These are phyloP conservation scores for Triticum urartu DNA, from an alignment of 176 grass and related monocot species.

Conservation along the genomic window DNA sequence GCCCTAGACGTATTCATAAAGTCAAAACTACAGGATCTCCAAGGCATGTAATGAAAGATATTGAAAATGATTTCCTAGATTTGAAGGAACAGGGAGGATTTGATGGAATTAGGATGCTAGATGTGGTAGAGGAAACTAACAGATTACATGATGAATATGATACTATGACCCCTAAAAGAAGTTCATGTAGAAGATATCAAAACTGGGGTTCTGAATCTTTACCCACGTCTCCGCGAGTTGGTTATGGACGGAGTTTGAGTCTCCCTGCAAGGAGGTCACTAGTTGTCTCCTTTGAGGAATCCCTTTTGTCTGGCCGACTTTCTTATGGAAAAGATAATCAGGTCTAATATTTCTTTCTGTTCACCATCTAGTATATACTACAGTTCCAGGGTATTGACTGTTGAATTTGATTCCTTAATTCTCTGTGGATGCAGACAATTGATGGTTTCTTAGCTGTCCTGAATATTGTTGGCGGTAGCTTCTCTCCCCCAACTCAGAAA, in stretches of 20 bases:
- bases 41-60: slow-evolving; percentile 53
- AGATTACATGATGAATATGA: slow-evolving; percentile 66
- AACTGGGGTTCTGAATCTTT: slow-evolving; percentile 38
- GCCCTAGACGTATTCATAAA: slow-evolving; percentile 80
- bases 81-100: slow-evolving; percentile 41
- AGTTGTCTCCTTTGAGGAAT: slow-evolving; percentile 95
- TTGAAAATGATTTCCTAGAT: slow-evolving; percentile 68
- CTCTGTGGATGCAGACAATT: slow-evolving; percentile 61
- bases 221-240: slow-evolving; percentile 40
- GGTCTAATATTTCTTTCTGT: slow-evolving; percentile 44
- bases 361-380: slow-evolving; percentile 4
- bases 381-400: not conserved
- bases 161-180: slow-evolving; percentile 47
- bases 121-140: slow-evolving; percentile 38
- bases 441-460: slow-evolving; percentile 90
- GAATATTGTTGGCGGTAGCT: slow-evolving; percentile 78
- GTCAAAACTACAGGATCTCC: slow-evolving; percentile 46
- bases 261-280: slow-evolving; percentile 74
- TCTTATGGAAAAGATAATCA: slow-evolving; percentile 86
- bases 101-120: slow-evolving; percentile 36
- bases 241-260: slow-evolving; percentile 43
- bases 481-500: slow-evolving; percentile 75
- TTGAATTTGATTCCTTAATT: slow-evolving; percentile 35
- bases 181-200: slow-evolving; percentile 33
- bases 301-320: slow-evolving; percentile 86